phyloP scores from a whole-genome alignment of 805 yeast genomes.

The Metschnikowia santaceciliae region DNA sequence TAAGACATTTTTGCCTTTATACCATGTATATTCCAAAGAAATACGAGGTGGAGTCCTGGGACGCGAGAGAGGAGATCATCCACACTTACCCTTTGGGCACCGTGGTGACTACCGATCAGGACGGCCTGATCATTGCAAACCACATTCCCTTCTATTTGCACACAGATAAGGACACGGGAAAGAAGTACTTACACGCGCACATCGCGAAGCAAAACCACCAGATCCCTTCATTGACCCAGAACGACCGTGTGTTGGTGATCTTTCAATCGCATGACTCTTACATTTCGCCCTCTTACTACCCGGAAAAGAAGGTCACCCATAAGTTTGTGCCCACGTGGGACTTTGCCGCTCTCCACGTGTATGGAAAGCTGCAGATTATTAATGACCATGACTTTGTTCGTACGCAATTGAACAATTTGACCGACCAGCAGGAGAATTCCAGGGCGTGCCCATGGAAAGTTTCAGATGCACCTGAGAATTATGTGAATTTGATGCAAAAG shows the following conservation, averaged over 20 bases:
- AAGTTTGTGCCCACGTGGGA: conserved; percentile 73
- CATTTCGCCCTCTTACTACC: conserved; percentile 58
- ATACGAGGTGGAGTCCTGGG: conserved; percentile 32
- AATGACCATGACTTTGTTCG: conserved; percentile 46
- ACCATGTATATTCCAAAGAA: conserved; percentile 37
- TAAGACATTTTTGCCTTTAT: background rate
- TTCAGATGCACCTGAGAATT: conserved; percentile 52
- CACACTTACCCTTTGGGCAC: conserved; percentile 50
- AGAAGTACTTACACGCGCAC: conserved; percentile 48
- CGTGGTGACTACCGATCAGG: conserved; percentile 37
- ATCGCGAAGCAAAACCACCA: conserved; percentile 53
- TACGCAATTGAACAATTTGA: conserved; percentile 40
- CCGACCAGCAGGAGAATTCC: conserved; percentile 44
- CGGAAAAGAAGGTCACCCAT: conserved; percentile 51
- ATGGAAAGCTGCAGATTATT: conserved; percentile 46
- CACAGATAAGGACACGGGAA: conserved; percentile 31
- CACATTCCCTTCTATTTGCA: conserved; percentile 53
- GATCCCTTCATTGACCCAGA: conserved; percentile 34
- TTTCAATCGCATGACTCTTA: conserved; percentile 53
- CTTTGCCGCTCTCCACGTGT: conserved; percentile 52
- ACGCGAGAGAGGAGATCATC: conserved; percentile 39
- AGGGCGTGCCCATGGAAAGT: conserved; percentile 50
- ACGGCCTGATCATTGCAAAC: conserved; percentile 45
- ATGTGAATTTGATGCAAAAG: conserved; percentile 40
- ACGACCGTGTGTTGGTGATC: conserved; percentile 43